phyloP scores from a whole-genome alignment of 1,284 basidiomycete genomes.

The Cryptococcus neoformans region DNA sequence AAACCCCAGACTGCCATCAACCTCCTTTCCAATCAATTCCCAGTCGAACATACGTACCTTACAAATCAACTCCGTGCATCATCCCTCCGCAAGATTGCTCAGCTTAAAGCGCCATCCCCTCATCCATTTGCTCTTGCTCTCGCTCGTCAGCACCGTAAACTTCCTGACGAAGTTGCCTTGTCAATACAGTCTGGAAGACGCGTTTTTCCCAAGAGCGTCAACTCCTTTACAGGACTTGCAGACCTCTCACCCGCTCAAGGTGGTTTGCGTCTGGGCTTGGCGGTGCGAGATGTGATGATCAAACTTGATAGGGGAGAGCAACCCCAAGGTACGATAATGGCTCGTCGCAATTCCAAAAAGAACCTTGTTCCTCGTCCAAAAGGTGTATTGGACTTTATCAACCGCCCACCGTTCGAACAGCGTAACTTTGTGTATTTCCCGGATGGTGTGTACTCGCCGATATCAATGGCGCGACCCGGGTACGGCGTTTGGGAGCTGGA shows the following conservation, averaged over 20 bases:
- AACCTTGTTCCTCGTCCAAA: conserved; percentile 20
- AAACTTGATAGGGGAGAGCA: conserved; percentile 30
- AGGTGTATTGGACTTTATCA: conserved; percentile 39
- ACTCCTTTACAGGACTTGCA: conserved; percentile 15
- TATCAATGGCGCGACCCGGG: conserved; percentile 40
- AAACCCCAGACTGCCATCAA: conserved; percentile 7
- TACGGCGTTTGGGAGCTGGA: conserved; percentile 44
- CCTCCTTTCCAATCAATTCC: neutral
- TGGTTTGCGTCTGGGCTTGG: conserved; percentile 28
- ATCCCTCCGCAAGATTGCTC: conserved; percentile 33
- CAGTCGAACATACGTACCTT: conserved; percentile 16
- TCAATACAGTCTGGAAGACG: conserved; percentile 35
- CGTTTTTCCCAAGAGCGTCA: conserved; percentile 41
- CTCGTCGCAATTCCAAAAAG: conserved; percentile 10
- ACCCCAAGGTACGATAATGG: conserved; percentile 15
- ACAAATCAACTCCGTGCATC: conserved; percentile 32
- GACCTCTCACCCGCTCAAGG: conserved; percentile 30
- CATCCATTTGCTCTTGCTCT: conserved; percentile 34
- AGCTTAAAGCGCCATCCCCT: conserved; percentile 39
- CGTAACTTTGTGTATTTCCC: conserved; percentile 34
- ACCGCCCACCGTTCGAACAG: conserved; percentile 42
- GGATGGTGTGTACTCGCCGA: conserved; percentile 26
- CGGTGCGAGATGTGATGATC: conserved; percentile 24
- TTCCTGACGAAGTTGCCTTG: conserved; percentile 41
- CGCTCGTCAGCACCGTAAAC: conserved; percentile 29